phyloP scores from a whole-genome alignment of 2,329 filamentous ascomycete genomes.

The Fusarium sp. region DNA sequence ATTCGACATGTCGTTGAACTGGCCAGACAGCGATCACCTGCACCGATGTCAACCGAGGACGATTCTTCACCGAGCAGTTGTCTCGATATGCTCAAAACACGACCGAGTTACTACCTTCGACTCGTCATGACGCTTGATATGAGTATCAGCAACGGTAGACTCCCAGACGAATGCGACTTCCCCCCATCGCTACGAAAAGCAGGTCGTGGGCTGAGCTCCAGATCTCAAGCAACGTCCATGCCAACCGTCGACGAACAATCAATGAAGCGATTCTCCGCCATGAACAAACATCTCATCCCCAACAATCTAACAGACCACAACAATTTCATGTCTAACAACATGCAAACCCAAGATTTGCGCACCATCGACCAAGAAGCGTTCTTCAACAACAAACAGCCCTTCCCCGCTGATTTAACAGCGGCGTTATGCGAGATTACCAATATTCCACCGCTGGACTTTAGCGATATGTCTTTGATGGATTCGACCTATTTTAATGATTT shows the following conservation, averaged over 20 bases:
- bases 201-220: background rate
- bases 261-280: background rate
- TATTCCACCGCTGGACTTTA: slow-evolving; percentile 3
- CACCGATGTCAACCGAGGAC: background rate
- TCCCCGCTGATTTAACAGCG: background rate
- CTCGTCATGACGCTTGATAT: slow-evolving; percentile 38
- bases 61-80: slow-evolving; percentile 8
- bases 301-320: background rate
- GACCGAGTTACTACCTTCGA: slow-evolving; percentile 31
- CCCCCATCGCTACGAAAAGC: slow-evolving; percentile 23
- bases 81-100: slow-evolving; percentile 29
- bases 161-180: slow-evolving; percentile 39
- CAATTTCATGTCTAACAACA: accelerated
- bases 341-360: background rate
- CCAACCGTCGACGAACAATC: background rate
- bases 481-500: background rate
- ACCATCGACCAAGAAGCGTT: background rate
- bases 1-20: slow-evolving; percentile 35
- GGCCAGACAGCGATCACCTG: slow-evolving; percentile 14
- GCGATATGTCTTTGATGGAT: slow-evolving; percentile 5
- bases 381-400: slow-evolving; percentile 2
- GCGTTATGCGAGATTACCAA: slow-evolving; percentile 16
- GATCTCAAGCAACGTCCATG: background rate
- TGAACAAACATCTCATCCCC: slow-evolving; percentile 3
- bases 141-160: slow-evolving; percentile 37